Evolutionary conservation across 495 filamentous ascomycete genomes (phyloP), one percentile per base, ranked within the genome.

Genomic region (Neurospora terricola): DNA sequence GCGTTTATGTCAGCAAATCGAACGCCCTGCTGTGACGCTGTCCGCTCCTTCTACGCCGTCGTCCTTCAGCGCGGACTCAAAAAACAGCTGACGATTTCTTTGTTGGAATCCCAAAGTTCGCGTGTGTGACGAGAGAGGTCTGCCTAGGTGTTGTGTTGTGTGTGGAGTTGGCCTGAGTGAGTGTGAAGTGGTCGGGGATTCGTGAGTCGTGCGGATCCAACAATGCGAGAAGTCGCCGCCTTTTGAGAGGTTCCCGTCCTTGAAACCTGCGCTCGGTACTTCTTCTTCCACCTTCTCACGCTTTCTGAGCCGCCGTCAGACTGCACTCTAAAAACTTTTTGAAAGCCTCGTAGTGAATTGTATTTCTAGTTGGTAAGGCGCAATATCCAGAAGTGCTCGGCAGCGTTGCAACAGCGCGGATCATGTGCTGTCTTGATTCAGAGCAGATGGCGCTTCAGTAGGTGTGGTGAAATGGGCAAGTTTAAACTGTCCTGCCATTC

Each of bases 381-480:
- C 74, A 72, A 71, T 74, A 77, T 75, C 62, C 73, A 76, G 75
- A 76, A 76, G 70, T 76, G 77, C 77, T 73, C 78, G 72, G 75
- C 72, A 73, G 76, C 30, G 78, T 73, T 72, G 71, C 73, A 71
- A 68, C 75, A 73, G 72, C 73, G 75, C 37, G 70, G 75, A 72
- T 34, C n/a, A n/a, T 74, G 75, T 39, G 74, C 76, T 39, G 54
- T 62, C 14, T 34, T 66, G 54, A 18, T 66, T 66, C 27, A 66
- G 23, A 34, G 54, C 54, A 34, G 54, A 66, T 66, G 54, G 54
- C 54, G 54, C 54, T 36, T 66, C 54, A 34, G 54, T 70, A 76
- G 59, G 73, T 69, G 77, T 70, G 79, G 75, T 80, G 79, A 75
- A 77, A 76, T 76, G 77, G 78, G 79, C 74, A 81, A 81, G 79